Evolutionary conservation across 345 rosid species (phyloP).

Genomic region (Salix exigua): DNA sequence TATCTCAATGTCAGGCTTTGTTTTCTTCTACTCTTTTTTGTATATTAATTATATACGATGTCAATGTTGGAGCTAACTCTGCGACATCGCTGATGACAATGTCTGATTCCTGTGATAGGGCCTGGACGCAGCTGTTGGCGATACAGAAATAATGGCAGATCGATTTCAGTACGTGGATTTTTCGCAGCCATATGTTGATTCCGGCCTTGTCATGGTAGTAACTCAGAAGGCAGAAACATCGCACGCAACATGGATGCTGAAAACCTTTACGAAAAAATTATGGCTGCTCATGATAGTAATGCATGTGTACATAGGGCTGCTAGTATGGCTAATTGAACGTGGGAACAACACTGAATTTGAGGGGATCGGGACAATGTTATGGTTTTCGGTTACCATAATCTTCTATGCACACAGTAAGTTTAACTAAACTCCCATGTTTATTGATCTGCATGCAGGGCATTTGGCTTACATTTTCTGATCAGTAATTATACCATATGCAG

Average conservation of each 20-base stretch:
- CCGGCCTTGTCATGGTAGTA: slow-evolving; percentile 31
- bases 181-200: slow-evolving; percentile 32
- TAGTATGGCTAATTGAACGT: slow-evolving; percentile 10
- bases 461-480: neutral
- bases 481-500: neutral
- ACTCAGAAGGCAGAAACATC: slow-evolving; percentile 13
- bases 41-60: too few species aligned
- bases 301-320: slow-evolving; percentile 24
- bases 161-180: slow-evolving; percentile 25
- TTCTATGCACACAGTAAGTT: neutral
- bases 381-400: neutral
- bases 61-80: too few species aligned
- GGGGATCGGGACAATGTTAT: neutral
- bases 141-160: slow-evolving; percentile 26
- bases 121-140: slow-evolving; percentile 38
- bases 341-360: neutral
- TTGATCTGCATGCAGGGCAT: neutral
- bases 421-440: neutral
- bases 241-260: slow-evolving; percentile 24
- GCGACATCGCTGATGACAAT: too few species aligned
- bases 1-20: slow-evolving; percentile 13
- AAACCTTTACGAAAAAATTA: slow-evolving; percentile 20
- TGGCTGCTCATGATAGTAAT: slow-evolving; percentile 24
- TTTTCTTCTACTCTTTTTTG: too few species aligned
- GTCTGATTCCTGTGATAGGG: slow-evolving; percentile 7